phyloP scores from a whole-genome alignment of 2,329 filamentous ascomycete species.

The Tolypocladium tundrense region DNA sequence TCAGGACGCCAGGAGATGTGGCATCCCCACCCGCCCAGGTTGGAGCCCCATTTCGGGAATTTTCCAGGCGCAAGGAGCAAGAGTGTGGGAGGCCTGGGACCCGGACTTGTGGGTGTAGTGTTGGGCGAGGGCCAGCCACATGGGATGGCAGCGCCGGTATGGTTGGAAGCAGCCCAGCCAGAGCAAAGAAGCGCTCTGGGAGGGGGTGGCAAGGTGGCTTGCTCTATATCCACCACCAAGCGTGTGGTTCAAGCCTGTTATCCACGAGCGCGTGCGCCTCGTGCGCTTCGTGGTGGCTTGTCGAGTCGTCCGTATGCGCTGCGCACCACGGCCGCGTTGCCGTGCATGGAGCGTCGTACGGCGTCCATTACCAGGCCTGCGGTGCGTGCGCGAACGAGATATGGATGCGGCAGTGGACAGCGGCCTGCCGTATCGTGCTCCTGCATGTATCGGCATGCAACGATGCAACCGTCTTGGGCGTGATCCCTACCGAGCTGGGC shows the following conservation, averaged over 20 bases:
- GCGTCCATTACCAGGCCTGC: background rate
- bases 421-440: background rate
- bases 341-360: no score
- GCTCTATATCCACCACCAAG: background rate
- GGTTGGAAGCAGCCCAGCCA: background rate
- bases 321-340: background rate
- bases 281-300: background rate
- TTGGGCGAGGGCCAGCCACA: no score
- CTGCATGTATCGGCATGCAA: background rate
- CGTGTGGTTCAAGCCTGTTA: background rate
- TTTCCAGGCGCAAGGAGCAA: background rate
- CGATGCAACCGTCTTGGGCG: background rate
- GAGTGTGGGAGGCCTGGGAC: no score
- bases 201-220: background rate
- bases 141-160: background rate
- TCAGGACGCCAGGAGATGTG: background rate
- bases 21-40: background rate
- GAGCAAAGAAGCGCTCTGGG: background rate
- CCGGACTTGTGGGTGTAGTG: no score
- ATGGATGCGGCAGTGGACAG: background rate
- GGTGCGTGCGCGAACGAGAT: background rate
- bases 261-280: background rate
- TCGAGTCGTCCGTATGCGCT: background rate
- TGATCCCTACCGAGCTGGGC: background rate
- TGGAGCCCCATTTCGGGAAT: background rate